Evolutionary conservation across 345 rosid genomes (phyloP).

Genomic region (Hevea brasiliensis): DNA sequence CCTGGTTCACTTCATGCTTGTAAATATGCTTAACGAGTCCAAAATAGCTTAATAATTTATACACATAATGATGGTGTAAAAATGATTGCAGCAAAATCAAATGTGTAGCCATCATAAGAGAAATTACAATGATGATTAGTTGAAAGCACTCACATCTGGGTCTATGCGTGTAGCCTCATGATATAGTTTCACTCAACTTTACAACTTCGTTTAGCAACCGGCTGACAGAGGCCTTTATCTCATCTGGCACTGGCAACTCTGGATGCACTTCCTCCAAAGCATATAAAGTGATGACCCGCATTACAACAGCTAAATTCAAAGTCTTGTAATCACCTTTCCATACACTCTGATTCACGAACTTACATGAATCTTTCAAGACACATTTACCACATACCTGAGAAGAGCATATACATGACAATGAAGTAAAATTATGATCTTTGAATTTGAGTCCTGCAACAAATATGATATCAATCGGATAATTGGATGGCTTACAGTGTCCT

Average conservation of each 20-base stretch:
- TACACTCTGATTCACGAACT: constrained; percentile 54
- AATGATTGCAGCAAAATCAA: not conserved
- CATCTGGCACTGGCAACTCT: constrained; percentile 49
- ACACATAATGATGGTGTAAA: no score
- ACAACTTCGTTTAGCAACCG: constrained; percentile 51
- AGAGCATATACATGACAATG: not conserved
- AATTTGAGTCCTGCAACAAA: not conserved
- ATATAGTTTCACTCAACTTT: constrained; percentile 47
- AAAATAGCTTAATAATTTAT: no score
- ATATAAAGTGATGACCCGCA: constrained; percentile 60
- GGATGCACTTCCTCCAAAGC: constrained; percentile 54
- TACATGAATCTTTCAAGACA: constrained; percentile 55
- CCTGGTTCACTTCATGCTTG: no score
- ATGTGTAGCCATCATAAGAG: not conserved
- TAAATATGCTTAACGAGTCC: no score
- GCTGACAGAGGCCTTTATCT: constrained; percentile 50
- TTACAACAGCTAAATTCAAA: constrained; percentile 50
- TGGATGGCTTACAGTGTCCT: constrained; percentile 55
- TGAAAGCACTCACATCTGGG: not conserved
- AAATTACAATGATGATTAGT: not conserved
- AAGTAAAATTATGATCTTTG: not conserved
- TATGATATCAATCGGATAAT: not conserved
- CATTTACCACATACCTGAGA: constrained; percentile 74
- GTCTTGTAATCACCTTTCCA: constrained; percentile 43
- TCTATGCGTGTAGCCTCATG: not conserved